Evolutionary conservation across 106 monocot species (phyloP), one percentile per base, ranked within the genome.

Genomic region (Agapanthus africanus): DNA sequence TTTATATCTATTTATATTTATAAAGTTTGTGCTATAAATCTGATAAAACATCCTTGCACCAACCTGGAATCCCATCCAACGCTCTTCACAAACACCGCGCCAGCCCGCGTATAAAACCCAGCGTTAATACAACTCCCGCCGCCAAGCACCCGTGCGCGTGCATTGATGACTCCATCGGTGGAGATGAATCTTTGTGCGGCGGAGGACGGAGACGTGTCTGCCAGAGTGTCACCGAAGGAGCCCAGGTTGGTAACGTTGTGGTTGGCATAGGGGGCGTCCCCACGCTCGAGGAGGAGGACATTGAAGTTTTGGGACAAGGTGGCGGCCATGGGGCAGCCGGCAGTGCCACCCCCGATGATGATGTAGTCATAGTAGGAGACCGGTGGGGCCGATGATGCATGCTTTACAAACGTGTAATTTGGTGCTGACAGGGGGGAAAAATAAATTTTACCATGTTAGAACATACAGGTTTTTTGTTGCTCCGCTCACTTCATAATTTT

Each of bases 111-210:
- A 41, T 71, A 71, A 26, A 71, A 71, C 19, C 71, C 71, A 33
- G 71, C 71, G 61, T 71, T 71, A 33, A 71, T 59, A 42, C 71
- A 71, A 33, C 42, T 71, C 18, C 71, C 61, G 31, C 71, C 71
- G 42, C 71, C 71, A 6, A 71, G 71, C 3, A 71, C 71, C 0
- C 71, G 59, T 0, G 71, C 71, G 25, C 71, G 40, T 30, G 40
- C 71, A 32, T 71, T 59, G 30, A 71, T 40, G 37, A 70, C 70
- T 26, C 70, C 70, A 30, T 70, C 70, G 39, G 37, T 27, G 40
- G 70, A 70, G 28, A 70, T 40, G 59, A 70, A 70, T 1, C 59
- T 22, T 59, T 70, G 70, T 7, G 70, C 56, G 28, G 70, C 39
- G 0, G 70, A 70, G 18, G 70, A 19, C 0, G 70, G 70, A 0